Base-by-base conservation (phyloP, 2,329 filamentous ascomycete species). In the Immersiporthe knoxdaviesiana region DNA sequence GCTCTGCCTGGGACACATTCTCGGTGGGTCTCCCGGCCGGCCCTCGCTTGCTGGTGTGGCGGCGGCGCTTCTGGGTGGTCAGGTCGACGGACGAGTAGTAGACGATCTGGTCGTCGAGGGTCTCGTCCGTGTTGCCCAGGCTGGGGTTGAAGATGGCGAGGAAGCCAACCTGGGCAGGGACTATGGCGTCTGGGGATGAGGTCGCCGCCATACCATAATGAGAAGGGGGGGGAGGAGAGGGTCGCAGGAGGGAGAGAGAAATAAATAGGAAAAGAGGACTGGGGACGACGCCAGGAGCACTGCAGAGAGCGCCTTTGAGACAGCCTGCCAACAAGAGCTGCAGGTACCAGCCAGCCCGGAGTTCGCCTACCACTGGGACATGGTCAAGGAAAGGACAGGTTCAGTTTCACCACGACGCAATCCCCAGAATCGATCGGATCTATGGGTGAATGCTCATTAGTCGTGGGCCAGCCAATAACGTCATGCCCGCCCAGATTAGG, bases 71-170 rank as follows among this genome's bases (percentile, higher is more conserved):
- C 50, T 78, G 74, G 41, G 78, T 73, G 63, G 82, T 81, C 2
- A 83, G 82, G 67, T 78, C 81, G 66, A 85, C 79, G 7, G 92
- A 93, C 75, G 92, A 91, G 81, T 97, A 97, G 84, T 97, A 99
- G 74, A 97, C 92, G 72, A 98, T 93, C 81, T 99, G 93, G 74
- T 96, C 86, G 68, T 87, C 84, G 73, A 95, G 84, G 1, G 83
- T 85, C 58, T 86, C 84, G 74, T 87, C 84, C 3, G 82, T 85
- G 58, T 75, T 77, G 75, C 92, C 91, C 59, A 97, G 86, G 7
- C 91, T 89, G 44, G 97, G 96, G 79, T 97, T 98, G 85, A 97
- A 99, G 78, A 99, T 97, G 78, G 95, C 90, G 60, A 99, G 87
- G 79, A 96, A 98, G 75, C 92, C 92, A 39, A 98, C 88, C 77